These are phyloP conservation scores for Globisporangium yorkense DNA, from an alignment of 352 stramenopile genomes.

Conservation along the genomic window DNA sequence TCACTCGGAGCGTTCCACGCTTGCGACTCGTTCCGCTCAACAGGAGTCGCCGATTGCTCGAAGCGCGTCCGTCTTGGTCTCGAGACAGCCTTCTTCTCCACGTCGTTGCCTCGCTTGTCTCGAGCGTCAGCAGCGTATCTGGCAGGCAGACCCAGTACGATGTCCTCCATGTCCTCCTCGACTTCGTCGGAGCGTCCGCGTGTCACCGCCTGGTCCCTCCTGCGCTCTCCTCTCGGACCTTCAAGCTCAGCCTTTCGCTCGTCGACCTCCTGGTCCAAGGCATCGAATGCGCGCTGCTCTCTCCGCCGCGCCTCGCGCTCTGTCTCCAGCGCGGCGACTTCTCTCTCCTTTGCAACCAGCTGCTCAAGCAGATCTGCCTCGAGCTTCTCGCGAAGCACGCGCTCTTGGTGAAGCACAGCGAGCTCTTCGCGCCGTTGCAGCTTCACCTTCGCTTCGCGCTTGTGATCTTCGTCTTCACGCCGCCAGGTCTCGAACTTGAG, in stretches of 20 bases:
- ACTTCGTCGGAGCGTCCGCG: background rate
- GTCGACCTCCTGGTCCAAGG: slow-evolving; percentile 23
- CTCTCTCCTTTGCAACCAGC: slow-evolving; percentile 36
- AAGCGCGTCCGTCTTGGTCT: background rate
- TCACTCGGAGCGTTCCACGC: background rate
- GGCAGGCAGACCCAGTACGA: too few species aligned
- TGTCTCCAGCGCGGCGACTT: slow-evolving; percentile 35
- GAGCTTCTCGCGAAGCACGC: slow-evolving; percentile 44
- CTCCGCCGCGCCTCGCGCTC: slow-evolving; percentile 21
- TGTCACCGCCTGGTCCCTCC: background rate
- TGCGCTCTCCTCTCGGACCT: slow-evolving; percentile 1
- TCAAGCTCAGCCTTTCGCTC: slow-evolving; percentile 11
- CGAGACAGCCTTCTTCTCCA: background rate
- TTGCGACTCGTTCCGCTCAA: background rate
- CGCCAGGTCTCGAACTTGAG: slow-evolving; percentile 73
- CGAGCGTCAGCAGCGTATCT: background rate
- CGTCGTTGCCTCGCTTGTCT: background rate
- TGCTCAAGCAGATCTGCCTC: slow-evolving; percentile 40
- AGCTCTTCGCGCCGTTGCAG: slow-evolving; percentile 35
- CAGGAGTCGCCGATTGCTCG: background rate
- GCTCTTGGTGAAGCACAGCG: slow-evolving; percentile 43
- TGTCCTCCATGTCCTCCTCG: background rate
- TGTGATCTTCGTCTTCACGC: slow-evolving; percentile 51
- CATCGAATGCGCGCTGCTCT: slow-evolving; percentile 20
- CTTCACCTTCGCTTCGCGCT: slow-evolving; percentile 22